phyloP scores from a whole-genome alignment of 2,329 filamentous ascomycete species.

The Colletotrichum viniferum region DNA sequence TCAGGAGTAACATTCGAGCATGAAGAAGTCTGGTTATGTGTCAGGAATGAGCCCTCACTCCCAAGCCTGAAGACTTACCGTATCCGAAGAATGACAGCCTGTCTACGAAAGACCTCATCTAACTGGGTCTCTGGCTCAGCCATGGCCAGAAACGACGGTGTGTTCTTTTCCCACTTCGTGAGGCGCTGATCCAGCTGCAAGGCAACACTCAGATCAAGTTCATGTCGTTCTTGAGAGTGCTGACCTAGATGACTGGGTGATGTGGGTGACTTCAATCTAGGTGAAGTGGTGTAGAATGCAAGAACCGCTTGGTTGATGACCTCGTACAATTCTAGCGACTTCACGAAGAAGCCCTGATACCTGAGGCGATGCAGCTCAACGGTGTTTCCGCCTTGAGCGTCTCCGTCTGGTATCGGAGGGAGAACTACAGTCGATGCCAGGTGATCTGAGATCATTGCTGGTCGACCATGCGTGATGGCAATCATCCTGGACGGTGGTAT shows the following conservation, averaged over 20 bases:
- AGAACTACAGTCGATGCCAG: slow-evolving; percentile 31
- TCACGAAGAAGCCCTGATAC: slow-evolving; percentile 34
- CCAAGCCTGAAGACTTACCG: slow-evolving; percentile 25
- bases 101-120: slow-evolving; percentile 31
- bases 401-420: slow-evolving; percentile 21
- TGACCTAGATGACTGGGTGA: not conserved
- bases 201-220: slow-evolving; percentile 31
- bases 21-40: slow-evolving; percentile 31
- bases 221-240: not conserved
- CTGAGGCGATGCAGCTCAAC: not conserved
- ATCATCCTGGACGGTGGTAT: slow-evolving; percentile 32
- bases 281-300: slow-evolving; percentile 28
- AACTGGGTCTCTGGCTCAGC: slow-evolving; percentile 14
- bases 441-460: slow-evolving; percentile 35
- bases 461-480: slow-evolving; percentile 37
- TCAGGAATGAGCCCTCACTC: not conserved
- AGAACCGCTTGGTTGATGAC: slow-evolving; percentile 36
- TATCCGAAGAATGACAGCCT: slow-evolving; percentile 37
- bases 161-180: slow-evolving; percentile 33
- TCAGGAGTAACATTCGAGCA: slow-evolving; percentile 35
- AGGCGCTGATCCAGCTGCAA: slow-evolving; percentile 35
- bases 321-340: slow-evolving; percentile 40
- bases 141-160: slow-evolving; percentile 30
- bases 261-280: not conserved
- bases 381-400: not conserved